A percentile compares a stretch with the other conserved stretches of the same genome.
phyloP scores from a whole-genome alignment of 805 yeast genomes.

The Torulaspora maleeae region DNA sequence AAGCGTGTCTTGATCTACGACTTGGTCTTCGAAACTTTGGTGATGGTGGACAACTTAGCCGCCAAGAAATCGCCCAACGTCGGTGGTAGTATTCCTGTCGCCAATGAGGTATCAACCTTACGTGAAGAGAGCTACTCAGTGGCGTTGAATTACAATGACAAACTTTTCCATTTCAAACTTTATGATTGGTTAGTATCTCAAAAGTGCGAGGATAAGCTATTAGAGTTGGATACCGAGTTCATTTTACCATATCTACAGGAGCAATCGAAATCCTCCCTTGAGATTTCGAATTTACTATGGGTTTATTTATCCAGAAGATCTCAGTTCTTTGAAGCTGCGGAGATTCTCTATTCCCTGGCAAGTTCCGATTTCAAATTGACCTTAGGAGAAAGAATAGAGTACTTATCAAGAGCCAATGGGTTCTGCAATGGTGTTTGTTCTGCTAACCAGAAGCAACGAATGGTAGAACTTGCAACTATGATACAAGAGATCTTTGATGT shows the following conservation, averaged over 20 bases:
- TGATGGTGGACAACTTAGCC: slow-evolving; percentile 63
- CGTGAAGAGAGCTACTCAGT: slow-evolving; percentile 70
- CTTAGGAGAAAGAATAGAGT: slow-evolving; percentile 76
- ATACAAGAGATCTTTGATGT: slow-evolving; percentile 81
- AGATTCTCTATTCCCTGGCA: slow-evolving; percentile 67
- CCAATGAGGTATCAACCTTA: slow-evolving; percentile 46
- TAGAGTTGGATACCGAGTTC: slow-evolving; percentile 77
- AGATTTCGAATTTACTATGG: slow-evolving; percentile 82
- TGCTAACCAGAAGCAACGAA: slow-evolving; percentile 68
- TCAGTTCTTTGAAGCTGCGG: slow-evolving; percentile 78
- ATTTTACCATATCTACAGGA: slow-evolving; percentile 73
- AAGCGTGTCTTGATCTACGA: slow-evolving; percentile 60
- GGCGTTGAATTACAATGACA: slow-evolving; percentile 71
- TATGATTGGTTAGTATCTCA: slow-evolving; percentile 88
- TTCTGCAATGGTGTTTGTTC: slow-evolving; percentile 83
- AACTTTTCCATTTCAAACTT: slow-evolving; percentile 82
- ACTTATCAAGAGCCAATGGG: slow-evolving; percentile 85
- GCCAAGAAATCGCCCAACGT: slow-evolving; percentile 33
- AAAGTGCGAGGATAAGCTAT: slow-evolving; percentile 68
- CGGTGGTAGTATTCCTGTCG: slow-evolving; percentile 14
- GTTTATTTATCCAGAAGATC: slow-evolving; percentile 80
- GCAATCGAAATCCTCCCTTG: slow-evolving; percentile 56
- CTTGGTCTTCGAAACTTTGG: slow-evolving; percentile 68
- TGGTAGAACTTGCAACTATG: slow-evolving; percentile 61
- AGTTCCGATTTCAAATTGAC: slow-evolving; percentile 65